A percentile compares a stretch with the other conserved stretches of the same genome.
Conservation (phyloP, 2,329 filamentous ascomycete species). For the Xylariaceae sp. region DNA sequence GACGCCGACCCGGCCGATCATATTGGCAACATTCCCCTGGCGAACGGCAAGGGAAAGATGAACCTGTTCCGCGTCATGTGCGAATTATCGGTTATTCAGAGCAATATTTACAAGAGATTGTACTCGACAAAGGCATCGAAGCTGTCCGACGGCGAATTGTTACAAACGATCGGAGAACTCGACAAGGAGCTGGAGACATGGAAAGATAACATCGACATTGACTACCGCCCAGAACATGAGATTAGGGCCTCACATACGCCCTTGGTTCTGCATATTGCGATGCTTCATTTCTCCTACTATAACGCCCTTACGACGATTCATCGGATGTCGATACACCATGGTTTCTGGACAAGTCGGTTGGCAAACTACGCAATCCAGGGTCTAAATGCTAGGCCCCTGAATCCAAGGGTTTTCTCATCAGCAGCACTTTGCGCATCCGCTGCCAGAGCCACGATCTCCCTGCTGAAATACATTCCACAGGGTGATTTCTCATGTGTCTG, state of each 20-base stretch:
- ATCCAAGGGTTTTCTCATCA: conserved; percentile 90
- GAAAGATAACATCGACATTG: conserved; percentile 92
- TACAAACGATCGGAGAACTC: conserved; percentile 93
- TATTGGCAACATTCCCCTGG: conserved; percentile 87
- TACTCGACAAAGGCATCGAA: conserved; percentile 91
- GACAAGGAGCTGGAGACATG: conserved; percentile 87
- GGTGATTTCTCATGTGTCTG: conserved; percentile 94
- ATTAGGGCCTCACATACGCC: conserved; percentile 91
- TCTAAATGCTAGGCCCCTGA: conserved; percentile 81
- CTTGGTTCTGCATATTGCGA: conserved; percentile 88
- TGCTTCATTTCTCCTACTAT: conserved; percentile 95
- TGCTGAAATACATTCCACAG: conserved; percentile 94
- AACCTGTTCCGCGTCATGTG: conserved; percentile 94
- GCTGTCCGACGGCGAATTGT: conserved; percentile 83
- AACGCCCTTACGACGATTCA: conserved; percentile 97
- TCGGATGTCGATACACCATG: conserved; percentile 96
- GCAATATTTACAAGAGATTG: conserved; percentile 85
- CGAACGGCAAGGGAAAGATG: conserved; percentile 84
- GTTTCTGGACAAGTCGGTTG: conserved; percentile 93
- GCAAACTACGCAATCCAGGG: conserved; percentile 95
- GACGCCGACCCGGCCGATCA: conserved; percentile 87
- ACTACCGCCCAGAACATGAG: conserved; percentile 95
- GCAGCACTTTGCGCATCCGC: conserved; percentile 89
- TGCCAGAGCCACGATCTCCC: conserved; percentile 83
- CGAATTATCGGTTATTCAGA: conserved; percentile 85